A percentile compares a stretch with the other conserved stretches of the same genome.
Evolutionary conservation across 1,284 basidiomycete genomes (phyloP).

Genomic region (Sparassis latifolia): DNA sequence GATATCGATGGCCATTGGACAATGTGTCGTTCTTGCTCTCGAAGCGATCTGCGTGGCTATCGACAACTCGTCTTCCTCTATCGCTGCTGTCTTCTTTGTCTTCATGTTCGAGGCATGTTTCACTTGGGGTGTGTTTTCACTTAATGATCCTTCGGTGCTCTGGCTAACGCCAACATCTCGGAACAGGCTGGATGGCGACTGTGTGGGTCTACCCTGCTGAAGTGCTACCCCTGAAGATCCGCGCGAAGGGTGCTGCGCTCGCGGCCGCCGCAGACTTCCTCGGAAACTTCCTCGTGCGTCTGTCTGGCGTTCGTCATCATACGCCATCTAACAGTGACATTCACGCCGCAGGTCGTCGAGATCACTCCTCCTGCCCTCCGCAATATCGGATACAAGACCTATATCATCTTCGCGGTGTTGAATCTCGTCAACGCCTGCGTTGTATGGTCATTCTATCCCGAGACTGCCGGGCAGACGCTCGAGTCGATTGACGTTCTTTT

Average conservation of each 20-base stretch:
- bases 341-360: slow-evolving; percentile 32
- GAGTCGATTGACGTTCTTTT: slow-evolving; percentile 37
- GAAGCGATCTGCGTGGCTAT: slow-evolving; percentile 7
- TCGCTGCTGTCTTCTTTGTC: slow-evolving; percentile 9
- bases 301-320: too few relatives aligned
- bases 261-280: slow-evolving; percentile 9
- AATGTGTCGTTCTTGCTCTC: slow-evolving; percentile 4
- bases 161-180: not conserved
- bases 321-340: too few relatives aligned
- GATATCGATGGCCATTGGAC: slow-evolving; percentile 7
- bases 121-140: slow-evolving; percentile 5
- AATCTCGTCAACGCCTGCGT: slow-evolving; percentile 40
- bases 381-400: slow-evolving; percentile 43
- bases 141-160: not conserved
- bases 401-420: slow-evolving; percentile 41
- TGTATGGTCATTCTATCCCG: slow-evolving; percentile 40
- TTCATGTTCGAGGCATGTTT: slow-evolving; percentile 8
- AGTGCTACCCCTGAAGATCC: slow-evolving; percentile 10
- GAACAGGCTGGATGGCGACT: slow-evolving; percentile 9
- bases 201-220: slow-evolving; percentile 11
- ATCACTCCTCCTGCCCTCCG: slow-evolving; percentile 42
- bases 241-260: slow-evolving; percentile 10
- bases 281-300: slow-evolving; percentile 8
- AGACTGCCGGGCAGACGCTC: slow-evolving; percentile 36
- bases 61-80: slow-evolving; percentile 1